Evolutionary conservation across 306 rosid genomes (phyloP), one percentile per base, ranked within the genome.

Genomic region (Oemleria cerasiformis): DNA sequence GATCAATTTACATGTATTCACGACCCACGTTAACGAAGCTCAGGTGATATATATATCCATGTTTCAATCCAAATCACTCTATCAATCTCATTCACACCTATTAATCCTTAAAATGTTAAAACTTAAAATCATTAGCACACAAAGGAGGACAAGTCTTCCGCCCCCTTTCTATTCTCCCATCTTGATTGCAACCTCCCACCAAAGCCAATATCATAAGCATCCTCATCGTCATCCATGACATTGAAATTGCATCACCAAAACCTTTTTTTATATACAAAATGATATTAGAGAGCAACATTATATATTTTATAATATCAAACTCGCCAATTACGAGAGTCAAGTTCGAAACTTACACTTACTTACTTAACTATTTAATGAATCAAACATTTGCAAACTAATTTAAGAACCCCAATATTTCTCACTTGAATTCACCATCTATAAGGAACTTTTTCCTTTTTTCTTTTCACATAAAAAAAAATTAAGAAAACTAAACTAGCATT

Each of bases 121-220:
- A 16, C 10, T 23, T 57, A 12, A 12, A 34, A 16, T 25, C 6
- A 11, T 54, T 2, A 43, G 65, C 65, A 5, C 56, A 16, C 55
- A 16, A 57, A 57, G 47, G 8, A 42, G 8, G 65, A 16, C 54
- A 57, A 57, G 44, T 25, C 65, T 23, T 70, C 19, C 41, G 36
- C 5, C 21, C 61, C 41, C 10, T 38, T 17, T 51, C 62, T 7
- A 68, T 38, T 51, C 74, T 42, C 30, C 74, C 56, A 57, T 17
- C 9, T 23, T 25, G 74, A 57, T 70, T 42, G 65, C 55, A 57
- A 57, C 74, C 9, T 25, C 12, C 65, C 55, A 70, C 65, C 73
- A 38, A 23, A 45, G 12, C 39, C 17, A 67, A 40, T 40, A 17
- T 55, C 60, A 21, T 55, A 55, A 20, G 9, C 36, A 20, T 41